Percentiles rank a stretch among this genome's conserved stretches.
Evolutionary conservation across 2,329 filamentous ascomycete genomes (phyloP).

Genomic region (Aspergillus bombycis): DNA sequence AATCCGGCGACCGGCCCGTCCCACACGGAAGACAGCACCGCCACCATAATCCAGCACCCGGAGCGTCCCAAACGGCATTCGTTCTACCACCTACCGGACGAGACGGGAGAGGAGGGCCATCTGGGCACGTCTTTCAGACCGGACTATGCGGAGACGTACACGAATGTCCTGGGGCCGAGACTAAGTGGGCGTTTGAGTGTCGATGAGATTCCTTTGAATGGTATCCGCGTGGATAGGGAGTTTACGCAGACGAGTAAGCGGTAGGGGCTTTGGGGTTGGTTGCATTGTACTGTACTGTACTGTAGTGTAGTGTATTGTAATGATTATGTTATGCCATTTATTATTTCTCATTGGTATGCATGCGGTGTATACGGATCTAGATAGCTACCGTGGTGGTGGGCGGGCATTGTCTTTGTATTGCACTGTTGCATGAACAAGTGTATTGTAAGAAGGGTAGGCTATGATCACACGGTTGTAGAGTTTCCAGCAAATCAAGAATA

Average conservation of each 20-base stretch:
- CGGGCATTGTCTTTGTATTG: too few relatives aligned
- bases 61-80: conserved; percentile 16
- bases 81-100: conserved; percentile 26
- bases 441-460: too few relatives aligned
- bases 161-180: conserved; percentile 16
- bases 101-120: conserved; percentile 4
- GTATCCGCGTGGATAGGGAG: conserved; percentile 25
- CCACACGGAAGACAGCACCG: conserved; percentile 1
- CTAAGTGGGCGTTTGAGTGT: conserved; percentile 9
- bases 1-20: conserved; percentile 1
- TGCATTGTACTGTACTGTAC: not conserved
- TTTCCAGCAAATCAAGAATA: too few relatives aligned
- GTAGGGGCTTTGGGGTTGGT: not conserved
- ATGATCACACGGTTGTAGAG: too few relatives aligned
- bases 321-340: not conserved
- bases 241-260: conserved; percentile 17
- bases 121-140: conserved; percentile 21
- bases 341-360: too few relatives aligned
- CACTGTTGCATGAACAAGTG: too few relatives aligned
- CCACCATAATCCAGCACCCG: conserved; percentile 2
- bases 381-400: too few relatives aligned
- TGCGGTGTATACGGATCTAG: too few relatives aligned
- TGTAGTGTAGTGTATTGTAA: not conserved
- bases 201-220: conserved; percentile 26
- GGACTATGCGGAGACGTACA: conserved; percentile 22